A percentile compares a stretch with the other conserved stretches of the same genome.
Evolutionary conservation across 2,329 filamentous ascomycete species (phyloP).

Genomic region (Claviceps sp.): DNA sequence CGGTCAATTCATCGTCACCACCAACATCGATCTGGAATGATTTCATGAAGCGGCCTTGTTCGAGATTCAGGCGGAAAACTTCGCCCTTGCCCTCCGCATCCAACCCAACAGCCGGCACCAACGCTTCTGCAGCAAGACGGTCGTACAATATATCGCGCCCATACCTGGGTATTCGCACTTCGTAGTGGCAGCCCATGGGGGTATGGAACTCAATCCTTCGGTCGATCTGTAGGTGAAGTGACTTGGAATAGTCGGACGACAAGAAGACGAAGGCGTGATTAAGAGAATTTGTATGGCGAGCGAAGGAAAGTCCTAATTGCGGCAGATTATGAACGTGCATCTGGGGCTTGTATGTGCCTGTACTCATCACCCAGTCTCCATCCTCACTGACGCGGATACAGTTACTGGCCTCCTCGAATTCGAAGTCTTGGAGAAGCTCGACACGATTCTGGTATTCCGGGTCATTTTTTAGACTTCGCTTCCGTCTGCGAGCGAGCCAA

Average conservation of each 20-base stretch:
- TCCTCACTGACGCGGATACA: conserved; percentile 87
- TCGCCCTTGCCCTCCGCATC: conserved; percentile 79
- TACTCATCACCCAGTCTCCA: conserved; percentile 95
- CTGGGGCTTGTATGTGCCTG: conserved; percentile 54
- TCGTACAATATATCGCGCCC: conserved; percentile 84
- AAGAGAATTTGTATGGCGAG: conserved; percentile 79
- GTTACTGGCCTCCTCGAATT: conserved; percentile 88
- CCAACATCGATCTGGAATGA: conserved; percentile 87
- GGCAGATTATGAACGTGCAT: conserved; percentile 94
- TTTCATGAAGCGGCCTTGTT: conserved; percentile 86
- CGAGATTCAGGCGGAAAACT: conserved; percentile 83
- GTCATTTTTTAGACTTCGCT: conserved; percentile 84
- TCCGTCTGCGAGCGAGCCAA: conserved; percentile 83
- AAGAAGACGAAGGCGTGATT: conserved; percentile 87
- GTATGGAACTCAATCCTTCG: conserved; percentile 89
- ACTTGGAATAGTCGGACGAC: conserved; percentile 86
- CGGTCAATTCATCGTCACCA: conserved; percentile 58
- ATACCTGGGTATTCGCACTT: conserved; percentile 81
- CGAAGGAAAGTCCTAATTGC: conserved; percentile 84
- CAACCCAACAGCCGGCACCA: conserved; percentile 78
- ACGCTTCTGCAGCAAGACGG: conserved; percentile 64
- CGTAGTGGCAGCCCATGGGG: conserved; percentile 74
- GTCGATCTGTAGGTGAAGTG: conserved; percentile 83
- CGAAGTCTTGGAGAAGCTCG: conserved; percentile 92
- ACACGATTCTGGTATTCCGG: conserved; percentile 86